Evolutionary conservation across 176 grass and related monocot species (phyloP), one percentile per base, ranked within the genome.

Genomic region (Pontederia paniculata): DNA sequence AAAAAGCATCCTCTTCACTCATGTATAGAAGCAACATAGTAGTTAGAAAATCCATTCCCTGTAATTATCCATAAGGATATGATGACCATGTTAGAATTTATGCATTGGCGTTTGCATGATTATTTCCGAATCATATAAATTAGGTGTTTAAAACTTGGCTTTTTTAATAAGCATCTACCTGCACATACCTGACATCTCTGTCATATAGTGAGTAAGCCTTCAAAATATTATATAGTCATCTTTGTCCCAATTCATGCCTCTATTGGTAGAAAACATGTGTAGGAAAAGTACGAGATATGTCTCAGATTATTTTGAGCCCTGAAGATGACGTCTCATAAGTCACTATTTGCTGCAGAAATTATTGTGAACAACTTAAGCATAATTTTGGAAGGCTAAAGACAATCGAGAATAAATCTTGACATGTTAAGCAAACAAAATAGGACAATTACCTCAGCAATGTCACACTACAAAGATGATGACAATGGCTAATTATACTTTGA

Each of bases 11-110:
- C 57, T 98, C 93, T 45, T 98, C 93, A 21, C 93, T 88, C 93
- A 98, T 98, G 55, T 98, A 98, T 62, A 98, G 86, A 70, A 98
- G 86, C 17, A 98, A 70, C 60, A 98, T 28, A 45, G 83, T 83
- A 3, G 86, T 77, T 87, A 98, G 79, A 83, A 98, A 98, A 60
- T 83, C 93, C 93, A 98, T 98, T 66, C 93, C 93, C 93, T 97
- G 74, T 13, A 69, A 50, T 51, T 9, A 12, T 22, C 17, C 10
- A 50, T 37, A 37, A 5, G 28, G 28, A 37, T 37, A 37, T 37
- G 28, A 37, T 2, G 7, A 37, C 5, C 28, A 37, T 37, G 1
- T 37, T 37, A 37, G 28, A 37, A 5, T 37, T 37, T 43, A 37
- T 37, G 28, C 7, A 37, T 37, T 37, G 28, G 7, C 43, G 25